Base-by-base conservation (phyloP, 768 basidiomycete species). In the Candolleomyces aberdarensis region DNA sequence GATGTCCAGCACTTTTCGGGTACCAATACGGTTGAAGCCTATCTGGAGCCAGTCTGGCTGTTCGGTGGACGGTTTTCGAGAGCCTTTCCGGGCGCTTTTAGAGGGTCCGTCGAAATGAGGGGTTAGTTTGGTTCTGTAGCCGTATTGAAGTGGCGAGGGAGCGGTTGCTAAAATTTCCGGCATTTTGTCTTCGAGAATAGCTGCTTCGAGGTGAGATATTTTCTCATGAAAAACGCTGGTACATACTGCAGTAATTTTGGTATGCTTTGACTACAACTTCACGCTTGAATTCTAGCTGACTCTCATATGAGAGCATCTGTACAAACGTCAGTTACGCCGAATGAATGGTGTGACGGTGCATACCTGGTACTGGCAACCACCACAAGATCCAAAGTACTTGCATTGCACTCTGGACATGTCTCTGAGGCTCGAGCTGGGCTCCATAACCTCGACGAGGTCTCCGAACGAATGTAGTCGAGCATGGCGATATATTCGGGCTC, bases 101-200 rank as follows among this genome's bases (percentile, higher is more conserved):
- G 84, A 82, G 0, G 94, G 87, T 0, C 87, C 83, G 22, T 95
- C 92, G 63, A 98, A 98, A 71, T 99, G 97, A 0, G 97, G 97
- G 0, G 97, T 98, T 57, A 99, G 87, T 76, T 99, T 99, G 1
- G 97, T 99, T 36, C 96, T 86, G 71, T 99, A 99, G 56, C 82
- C 85, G 71, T 96, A 98, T 57, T 96, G 86, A 53, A 92, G 78
- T 0, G 96, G 97, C 0, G 92, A 94, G n/a, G 85, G 83, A 7
- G 94, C 86, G 0, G 95, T 97, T 0, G 86, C 74, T 43, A 82
- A 80, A 19, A 94, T 85, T 0, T 72, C 56, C 8, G 96, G 95
- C 1, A 96, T 75, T 0, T 77, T 71, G 0, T 79, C 68, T 3
- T 83, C 73, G 0, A 97, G 78, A 29, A 79, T 90, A 88, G 62